These are phyloP conservation scores for Sarocladium oryzae DNA, from an alignment of 2,329 filamentous ascomycete species.

Conservation along the genomic window DNA sequence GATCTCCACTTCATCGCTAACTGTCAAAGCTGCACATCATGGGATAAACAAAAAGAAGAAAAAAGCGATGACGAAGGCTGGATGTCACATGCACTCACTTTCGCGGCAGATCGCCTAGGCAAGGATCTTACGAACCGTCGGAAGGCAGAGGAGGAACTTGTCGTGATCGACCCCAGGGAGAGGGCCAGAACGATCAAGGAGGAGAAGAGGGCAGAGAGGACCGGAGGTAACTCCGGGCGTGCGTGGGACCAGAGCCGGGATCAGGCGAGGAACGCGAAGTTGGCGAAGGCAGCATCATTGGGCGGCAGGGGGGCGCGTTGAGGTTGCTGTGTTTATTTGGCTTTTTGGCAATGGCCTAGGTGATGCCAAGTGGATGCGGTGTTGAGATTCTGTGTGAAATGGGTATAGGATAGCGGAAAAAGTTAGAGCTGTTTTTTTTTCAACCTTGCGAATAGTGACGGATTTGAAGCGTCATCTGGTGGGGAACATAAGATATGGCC, in stretches of 20 bases:
- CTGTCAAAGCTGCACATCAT: slow-evolving; percentile 84
- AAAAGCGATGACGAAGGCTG: slow-evolving; percentile 61
- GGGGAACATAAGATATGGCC: not conserved
- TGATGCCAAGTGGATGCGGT: not conserved
- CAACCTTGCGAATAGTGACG: not conserved
- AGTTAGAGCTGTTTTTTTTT: not conserved
- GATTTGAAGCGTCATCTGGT: not conserved
- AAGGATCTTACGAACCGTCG: slow-evolving; percentile 88
- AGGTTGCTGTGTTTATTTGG: slow-evolving; percentile 9
- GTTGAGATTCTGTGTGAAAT: not conserved
- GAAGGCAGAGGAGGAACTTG: slow-evolving; percentile 83
- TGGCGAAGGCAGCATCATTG: slow-evolving; percentile 46
- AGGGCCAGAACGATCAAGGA: slow-evolving; percentile 68
- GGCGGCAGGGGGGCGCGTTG: slow-evolving; percentile 52
- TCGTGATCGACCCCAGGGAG: slow-evolving; percentile 88
- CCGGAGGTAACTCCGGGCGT: slow-evolving; percentile 47
- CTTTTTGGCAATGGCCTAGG: too few species aligned
- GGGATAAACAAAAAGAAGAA: slow-evolving; percentile 62
- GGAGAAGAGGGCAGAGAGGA: slow-evolving; percentile 54
- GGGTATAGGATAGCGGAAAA: not conserved
- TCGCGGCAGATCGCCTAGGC: slow-evolving; percentile 82
- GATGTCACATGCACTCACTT: slow-evolving; percentile 81
- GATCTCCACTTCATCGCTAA: slow-evolving; percentile 95
- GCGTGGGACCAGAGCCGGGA: slow-evolving; percentile 46
- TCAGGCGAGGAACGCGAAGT: slow-evolving; percentile 48